A percentile compares a stretch with the other conserved stretches of the same genome.
phyloP scores from a whole-genome alignment of 1,284 basidiomycete species.

The Fomitopsis schrenkii region DNA sequence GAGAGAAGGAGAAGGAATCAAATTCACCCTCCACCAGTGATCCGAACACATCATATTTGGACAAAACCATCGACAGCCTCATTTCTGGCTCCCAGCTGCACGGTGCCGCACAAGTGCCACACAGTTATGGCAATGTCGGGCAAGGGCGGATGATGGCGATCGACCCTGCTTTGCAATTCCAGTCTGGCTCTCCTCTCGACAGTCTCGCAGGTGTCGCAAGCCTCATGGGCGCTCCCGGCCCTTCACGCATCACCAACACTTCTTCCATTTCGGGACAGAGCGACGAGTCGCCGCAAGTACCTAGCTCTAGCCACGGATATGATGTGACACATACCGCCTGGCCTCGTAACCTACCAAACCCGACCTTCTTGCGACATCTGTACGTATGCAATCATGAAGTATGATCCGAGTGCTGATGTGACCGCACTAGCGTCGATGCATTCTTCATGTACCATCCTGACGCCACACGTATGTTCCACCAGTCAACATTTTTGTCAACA shows the following conservation, averaged over 20 bases:
- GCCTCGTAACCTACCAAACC: conserved; percentile 57
- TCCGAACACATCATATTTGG: not conserved
- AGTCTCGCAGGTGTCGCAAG: conserved; percentile 17
- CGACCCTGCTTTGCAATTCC: conserved; percentile 5
- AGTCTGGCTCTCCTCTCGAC: conserved; percentile 12
- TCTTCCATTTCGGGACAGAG: not conserved
- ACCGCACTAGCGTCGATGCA: conserved; percentile 50
- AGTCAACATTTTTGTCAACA: conserved; percentile 57
- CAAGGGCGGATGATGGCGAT: not conserved
- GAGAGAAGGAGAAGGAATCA: conserved; percentile 30
- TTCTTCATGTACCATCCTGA: conserved; percentile 74
- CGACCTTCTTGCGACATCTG: conserved; percentile 61
- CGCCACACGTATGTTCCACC: conserved; percentile 61
- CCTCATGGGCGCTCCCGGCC: conserved; percentile 3
- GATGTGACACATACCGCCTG: conserved; percentile 50
- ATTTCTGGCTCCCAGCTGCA: not conserved
- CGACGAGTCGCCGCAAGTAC: not conserved
- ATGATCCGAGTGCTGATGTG: not conserved
- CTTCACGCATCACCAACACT: not conserved
- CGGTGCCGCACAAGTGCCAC: not conserved
- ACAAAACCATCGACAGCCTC: not conserved
- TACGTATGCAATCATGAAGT: conserved; percentile 27
- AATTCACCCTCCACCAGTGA: not conserved
- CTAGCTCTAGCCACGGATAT: conserved; percentile 8
- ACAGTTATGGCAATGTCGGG: not conserved